phyloP scores from a whole-genome alignment of 2,329 filamentous ascomycete genomes.

The Colletotrichum nymphaeae region DNA sequence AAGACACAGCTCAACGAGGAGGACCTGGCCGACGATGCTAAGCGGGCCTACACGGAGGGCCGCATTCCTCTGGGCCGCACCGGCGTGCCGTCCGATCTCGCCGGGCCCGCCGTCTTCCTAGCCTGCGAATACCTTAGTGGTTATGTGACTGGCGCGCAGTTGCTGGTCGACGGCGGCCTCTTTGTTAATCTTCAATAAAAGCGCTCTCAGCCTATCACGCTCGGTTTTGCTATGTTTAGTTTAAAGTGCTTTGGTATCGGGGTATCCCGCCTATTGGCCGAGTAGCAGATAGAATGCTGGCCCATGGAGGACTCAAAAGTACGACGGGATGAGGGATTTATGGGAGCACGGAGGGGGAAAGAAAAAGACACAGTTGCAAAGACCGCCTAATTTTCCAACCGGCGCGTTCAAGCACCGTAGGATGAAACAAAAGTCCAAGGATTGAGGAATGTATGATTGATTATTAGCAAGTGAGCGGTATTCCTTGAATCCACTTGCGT shows the following conservation, averaged over 20 bases:
- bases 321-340: not conserved
- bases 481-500: conserved; percentile 19
- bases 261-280: not conserved
- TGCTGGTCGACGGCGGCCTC: conserved; percentile 88
- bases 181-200: conserved; percentile 87
- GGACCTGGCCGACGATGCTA: conserved; percentile 79
- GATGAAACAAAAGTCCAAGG: conserved; percentile 28
- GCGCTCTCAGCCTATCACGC: not conserved
- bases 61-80: conserved; percentile 82
- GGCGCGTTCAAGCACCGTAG: not conserved
- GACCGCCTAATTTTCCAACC: not conserved
- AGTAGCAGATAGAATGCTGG: not conserved
- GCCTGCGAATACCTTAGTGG: conserved; percentile 82
- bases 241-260: not conserved
- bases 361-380: conserved; percentile 3
- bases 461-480: conserved; percentile 19
- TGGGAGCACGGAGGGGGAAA: not conserved
- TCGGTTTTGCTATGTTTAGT: not conserved
- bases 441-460: conserved; percentile 29
- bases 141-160: conserved; percentile 85
- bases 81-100: conserved; percentile 79
- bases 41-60: conserved; percentile 82
- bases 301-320: not conserved
- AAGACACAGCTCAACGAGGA: conserved; percentile 86
- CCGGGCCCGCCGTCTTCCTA: conserved; percentile 86